phyloP scores from a whole-genome alignment of 1,284 basidiomycete genomes.

The Malassezia restricta region DNA sequence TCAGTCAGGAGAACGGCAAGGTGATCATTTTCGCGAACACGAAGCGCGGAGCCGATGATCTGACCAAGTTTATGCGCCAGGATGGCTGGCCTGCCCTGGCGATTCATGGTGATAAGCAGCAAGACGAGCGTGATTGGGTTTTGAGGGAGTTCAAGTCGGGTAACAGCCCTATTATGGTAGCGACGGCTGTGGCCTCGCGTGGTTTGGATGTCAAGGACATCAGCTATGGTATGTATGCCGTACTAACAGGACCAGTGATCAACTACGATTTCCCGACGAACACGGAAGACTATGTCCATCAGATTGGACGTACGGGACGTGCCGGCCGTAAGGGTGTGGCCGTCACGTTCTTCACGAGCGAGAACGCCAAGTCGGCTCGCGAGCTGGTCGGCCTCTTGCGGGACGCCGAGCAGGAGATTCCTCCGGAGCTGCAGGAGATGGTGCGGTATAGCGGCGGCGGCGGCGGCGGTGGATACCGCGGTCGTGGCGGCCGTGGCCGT shows the following conservation, averaged over 20 bases:
- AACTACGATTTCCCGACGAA: slow-evolving; percentile 97
- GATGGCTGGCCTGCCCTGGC: slow-evolving; percentile 93
- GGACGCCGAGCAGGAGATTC: slow-evolving; percentile 78
- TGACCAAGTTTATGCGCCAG: slow-evolving; percentile 59
- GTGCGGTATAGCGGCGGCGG: slow-evolving; percentile 57
- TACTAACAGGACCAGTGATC: slow-evolving; percentile 21
- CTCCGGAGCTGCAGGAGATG: slow-evolving; percentile 86
- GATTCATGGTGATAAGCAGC: slow-evolving; percentile 93
- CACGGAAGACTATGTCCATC: slow-evolving; percentile 85
- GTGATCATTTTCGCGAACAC: slow-evolving; percentile 97
- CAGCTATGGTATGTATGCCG: slow-evolving; percentile 58
- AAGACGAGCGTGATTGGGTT: slow-evolving; percentile 91
- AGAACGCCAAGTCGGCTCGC: slow-evolving; percentile 84
- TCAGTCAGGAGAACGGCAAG: slow-evolving; percentile 91
- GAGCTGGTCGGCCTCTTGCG: slow-evolving; percentile 77
- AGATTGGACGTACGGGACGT: slow-evolving; percentile 68
- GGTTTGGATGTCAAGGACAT: slow-evolving; percentile 97
- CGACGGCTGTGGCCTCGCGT: slow-evolving; percentile 74
- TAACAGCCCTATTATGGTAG: slow-evolving; percentile 91
- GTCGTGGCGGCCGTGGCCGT: slow-evolving; percentile 27
- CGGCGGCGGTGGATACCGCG: slow-evolving; percentile 26
- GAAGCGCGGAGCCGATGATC: slow-evolving; percentile 92
- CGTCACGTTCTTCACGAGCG: slow-evolving; percentile 75
- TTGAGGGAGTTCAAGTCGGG: slow-evolving; percentile 95
- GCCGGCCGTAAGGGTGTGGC: slow-evolving; percentile 65